phyloP scores from a whole-genome alignment of 2,329 filamentous ascomycete species.

The Talaromyces funiculosus region DNA sequence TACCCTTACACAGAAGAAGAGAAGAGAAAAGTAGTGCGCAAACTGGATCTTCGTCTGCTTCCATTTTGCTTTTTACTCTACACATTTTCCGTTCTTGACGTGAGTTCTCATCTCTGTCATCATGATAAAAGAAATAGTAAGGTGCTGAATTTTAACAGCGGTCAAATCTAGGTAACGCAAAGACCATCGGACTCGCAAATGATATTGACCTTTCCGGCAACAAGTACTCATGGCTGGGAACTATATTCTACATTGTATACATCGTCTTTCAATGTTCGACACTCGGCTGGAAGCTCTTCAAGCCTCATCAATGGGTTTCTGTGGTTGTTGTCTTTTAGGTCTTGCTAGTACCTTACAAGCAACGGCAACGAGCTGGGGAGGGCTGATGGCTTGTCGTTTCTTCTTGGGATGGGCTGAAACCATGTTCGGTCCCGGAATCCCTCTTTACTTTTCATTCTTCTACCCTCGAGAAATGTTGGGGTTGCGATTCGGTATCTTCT shows the following conservation, averaged over 20 bases:
- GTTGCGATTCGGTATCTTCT: conserved; percentile 44
- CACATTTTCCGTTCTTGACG: conserved; percentile 12
- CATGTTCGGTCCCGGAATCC: conserved; percentile 1
- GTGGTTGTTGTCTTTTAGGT: conserved; percentile 17
- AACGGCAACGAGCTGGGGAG: conserved; percentile 19
- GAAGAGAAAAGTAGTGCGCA: conserved; percentile 2
- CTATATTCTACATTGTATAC: conserved; percentile 21
- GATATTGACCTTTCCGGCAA: conserved; percentile 17
- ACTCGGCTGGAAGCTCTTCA: conserved; percentile 25
- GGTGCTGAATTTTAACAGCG: background rate
- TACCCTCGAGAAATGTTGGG: conserved; percentile 47
- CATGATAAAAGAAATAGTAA: background rate
- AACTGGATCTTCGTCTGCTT: conserved; percentile 20
- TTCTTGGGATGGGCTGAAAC: background rate
- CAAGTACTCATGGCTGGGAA: conserved; percentile 18
- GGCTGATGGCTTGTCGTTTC: conserved; percentile 22
- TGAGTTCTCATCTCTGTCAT: background rate
- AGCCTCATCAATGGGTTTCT: conserved; percentile 22
- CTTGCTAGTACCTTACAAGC: conserved; percentile 23
- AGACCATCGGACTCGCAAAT: conserved; percentile 15
- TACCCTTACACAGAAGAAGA: conserved; percentile 4
- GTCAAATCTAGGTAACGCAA: conserved; percentile 16
- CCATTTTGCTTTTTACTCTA: conserved; percentile 11
- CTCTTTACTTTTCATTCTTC: conserved; percentile 40
- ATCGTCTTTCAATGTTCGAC: conserved; percentile 23